These are phyloP conservation scores for Allomyces javanicus DNA, from an alignment of 192 early-diverging fungal genomes.

Conservation along the genomic window DNA sequence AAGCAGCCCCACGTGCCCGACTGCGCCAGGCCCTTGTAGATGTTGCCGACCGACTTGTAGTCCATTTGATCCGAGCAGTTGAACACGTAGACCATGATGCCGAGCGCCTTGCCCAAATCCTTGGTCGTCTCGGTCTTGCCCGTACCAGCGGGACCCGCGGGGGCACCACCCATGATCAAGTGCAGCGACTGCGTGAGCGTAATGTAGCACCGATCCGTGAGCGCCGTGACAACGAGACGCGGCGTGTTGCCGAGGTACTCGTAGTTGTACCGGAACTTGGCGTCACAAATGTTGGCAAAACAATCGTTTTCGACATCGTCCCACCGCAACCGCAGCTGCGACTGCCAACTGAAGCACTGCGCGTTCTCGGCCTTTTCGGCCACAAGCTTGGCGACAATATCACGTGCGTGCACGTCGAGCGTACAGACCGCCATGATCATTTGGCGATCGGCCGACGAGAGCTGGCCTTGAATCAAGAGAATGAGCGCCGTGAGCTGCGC, in stretches of 20 bases:
- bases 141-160: slow-evolving; percentile 96
- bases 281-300: slow-evolving; percentile 70
- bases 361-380: slow-evolving; percentile 23
- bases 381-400: slow-evolving; percentile 55
- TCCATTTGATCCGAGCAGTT: slow-evolving; percentile 99
- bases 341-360: slow-evolving; percentile 86
- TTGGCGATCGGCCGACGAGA: slow-evolving; percentile 49
- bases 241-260: slow-evolving; percentile 95
- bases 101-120: slow-evolving; percentile 81
- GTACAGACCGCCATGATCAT: slow-evolving; percentile 97
- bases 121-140: slow-evolving; percentile 99
- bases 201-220: slow-evolving; percentile 97
- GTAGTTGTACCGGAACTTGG: slow-evolving; percentile 83
- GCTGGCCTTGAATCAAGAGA: slow-evolving; percentile 37
- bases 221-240: slow-evolving; percentile 91
- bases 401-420: slow-evolving; percentile 94
- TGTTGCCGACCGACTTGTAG: slow-evolving; percentile 99
- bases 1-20: slow-evolving; percentile 99
- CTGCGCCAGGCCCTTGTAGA: slow-evolving; percentile 94
- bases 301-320: slow-evolving; percentile 38
- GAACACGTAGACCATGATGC: slow-evolving; percentile 93
- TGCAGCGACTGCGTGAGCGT: slow-evolving; percentile 95
- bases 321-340: slow-evolving; percentile 88
- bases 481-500: slow-evolving; percentile 43
- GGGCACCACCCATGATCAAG: slow-evolving; percentile 77